phyloP scores from a whole-genome alignment of 345 rosid species.

The Streptanthus diversifolius region DNA sequence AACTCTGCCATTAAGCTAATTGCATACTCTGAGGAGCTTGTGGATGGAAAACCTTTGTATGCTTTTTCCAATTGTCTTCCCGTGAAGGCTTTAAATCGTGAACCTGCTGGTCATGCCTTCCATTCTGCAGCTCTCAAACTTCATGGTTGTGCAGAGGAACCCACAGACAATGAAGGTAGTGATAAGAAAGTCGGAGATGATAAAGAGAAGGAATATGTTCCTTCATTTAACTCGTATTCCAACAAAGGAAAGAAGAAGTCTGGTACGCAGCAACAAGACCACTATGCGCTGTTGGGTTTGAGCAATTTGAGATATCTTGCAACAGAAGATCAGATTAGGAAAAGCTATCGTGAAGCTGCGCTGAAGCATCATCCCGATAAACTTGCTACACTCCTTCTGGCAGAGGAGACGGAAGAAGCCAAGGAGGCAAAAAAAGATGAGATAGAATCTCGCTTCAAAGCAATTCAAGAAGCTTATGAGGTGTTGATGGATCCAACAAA shows the following conservation, averaged over 20 bases:
- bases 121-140: slow-evolving; percentile 85
- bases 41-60: slow-evolving; percentile 64
- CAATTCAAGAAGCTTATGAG: slow-evolving; percentile 95
- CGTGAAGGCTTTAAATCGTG: slow-evolving; percentile 64
- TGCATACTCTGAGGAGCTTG: slow-evolving; percentile 72
- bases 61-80: slow-evolving; percentile 83
- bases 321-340: slow-evolving; percentile 96
- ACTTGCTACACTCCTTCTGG: slow-evolving; percentile 76
- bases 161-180: slow-evolving; percentile 35
- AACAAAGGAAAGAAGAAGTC: slow-evolving; percentile 87
- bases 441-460: slow-evolving; percentile 78
- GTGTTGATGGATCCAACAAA: slow-evolving; percentile 77
- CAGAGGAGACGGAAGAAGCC: slow-evolving; percentile 86
- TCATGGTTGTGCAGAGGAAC: slow-evolving; percentile 63
- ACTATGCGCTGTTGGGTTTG: slow-evolving; percentile 87
- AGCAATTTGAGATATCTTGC: slow-evolving; percentile 93
- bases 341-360: slow-evolving; percentile 88
- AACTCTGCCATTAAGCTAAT: slow-evolving; percentile 46
- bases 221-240: slow-evolving; percentile 72
- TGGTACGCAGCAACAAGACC: slow-evolving; percentile 77
- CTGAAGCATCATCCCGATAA: slow-evolving; percentile 95
- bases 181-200: slow-evolving; percentile 56
- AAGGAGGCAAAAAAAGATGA: slow-evolving; percentile 92
- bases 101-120: slow-evolving; percentile 94
- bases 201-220: slow-evolving; percentile 55